Evolutionary conservation across 352 stramenopile genomes (phyloP).

Genomic region (Phytophthora macrochlamydospora): DNA sequence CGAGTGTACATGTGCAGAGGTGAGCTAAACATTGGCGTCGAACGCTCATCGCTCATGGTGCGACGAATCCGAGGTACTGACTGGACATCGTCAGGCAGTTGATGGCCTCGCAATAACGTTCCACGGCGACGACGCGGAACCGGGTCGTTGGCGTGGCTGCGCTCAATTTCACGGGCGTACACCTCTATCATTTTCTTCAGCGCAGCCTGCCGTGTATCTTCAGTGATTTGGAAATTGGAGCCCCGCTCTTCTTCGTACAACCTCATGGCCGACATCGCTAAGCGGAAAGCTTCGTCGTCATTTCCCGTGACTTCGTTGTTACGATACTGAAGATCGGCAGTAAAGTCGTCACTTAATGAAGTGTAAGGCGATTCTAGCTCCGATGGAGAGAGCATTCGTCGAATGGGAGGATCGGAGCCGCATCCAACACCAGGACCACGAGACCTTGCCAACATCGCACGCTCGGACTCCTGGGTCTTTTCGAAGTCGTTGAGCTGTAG

Average conservation of each 20-base stretch:
- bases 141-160: constrained; percentile 25
- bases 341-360: constrained; percentile 29
- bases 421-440: constrained; percentile 11
- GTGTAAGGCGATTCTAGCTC: constrained; percentile 30
- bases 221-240: constrained; percentile 42
- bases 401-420: constrained; percentile 17
- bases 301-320: constrained; percentile 27
- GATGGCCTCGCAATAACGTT: constrained; percentile 26
- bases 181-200: constrained; percentile 81
- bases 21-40: constrained; percentile 22
- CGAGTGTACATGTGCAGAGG: constrained; percentile 18
- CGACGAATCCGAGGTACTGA: constrained; percentile 21
- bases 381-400: background rate
- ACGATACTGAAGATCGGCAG: constrained; percentile 17
- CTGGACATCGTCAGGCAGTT: constrained; percentile 17
- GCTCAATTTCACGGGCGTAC: constrained; percentile 75
- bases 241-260: constrained; percentile 76
- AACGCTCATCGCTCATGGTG: constrained; percentile 31
- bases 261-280: constrained; percentile 80
- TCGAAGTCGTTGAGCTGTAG: constrained; percentile 4
- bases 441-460: constrained; percentile 4
- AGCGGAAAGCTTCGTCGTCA: constrained; percentile 56
- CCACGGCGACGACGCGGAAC: constrained; percentile 13
- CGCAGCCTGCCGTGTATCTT: constrained; percentile 62
- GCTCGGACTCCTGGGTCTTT: constrained; percentile 18